phyloP scores from a whole-genome alignment of 2,329 filamentous ascomycete genomes.

The Periconia sp. region DNA sequence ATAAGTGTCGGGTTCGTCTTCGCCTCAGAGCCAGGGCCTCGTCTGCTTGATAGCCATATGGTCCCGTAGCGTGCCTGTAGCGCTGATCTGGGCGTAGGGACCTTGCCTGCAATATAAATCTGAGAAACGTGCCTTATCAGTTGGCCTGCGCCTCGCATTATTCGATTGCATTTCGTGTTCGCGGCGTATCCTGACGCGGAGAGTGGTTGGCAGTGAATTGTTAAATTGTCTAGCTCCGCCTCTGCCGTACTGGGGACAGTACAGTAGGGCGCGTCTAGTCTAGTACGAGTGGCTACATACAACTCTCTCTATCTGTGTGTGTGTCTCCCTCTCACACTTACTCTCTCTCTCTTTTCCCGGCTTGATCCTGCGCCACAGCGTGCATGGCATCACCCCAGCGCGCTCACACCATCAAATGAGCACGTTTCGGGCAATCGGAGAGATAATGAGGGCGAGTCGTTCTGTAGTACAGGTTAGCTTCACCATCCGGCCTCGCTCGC shows the following conservation, averaged over 20 bases:
- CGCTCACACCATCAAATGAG: constrained; percentile 10
- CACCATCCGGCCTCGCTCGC: too few relatives aligned
- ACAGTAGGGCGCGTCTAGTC: neutral
- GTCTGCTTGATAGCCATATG: neutral
- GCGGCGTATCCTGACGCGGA: too few relatives aligned
- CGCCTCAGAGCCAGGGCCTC: neutral
- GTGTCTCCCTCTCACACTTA: too few relatives aligned
- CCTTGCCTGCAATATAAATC: constrained; percentile 34
- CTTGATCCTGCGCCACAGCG: neutral
- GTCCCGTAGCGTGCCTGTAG: constrained; percentile 11
- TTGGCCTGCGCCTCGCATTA: constrained; percentile 24
- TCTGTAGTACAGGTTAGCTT: constrained; percentile 12
- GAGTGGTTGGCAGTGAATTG: constrained; percentile 13
- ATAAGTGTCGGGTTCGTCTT: constrained; percentile 19
- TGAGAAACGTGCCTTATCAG: constrained; percentile 38
- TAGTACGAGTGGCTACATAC: neutral
- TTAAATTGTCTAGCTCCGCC: too few relatives aligned
- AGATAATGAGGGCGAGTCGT: constrained; percentile 15
- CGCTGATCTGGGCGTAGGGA: constrained; percentile 30
- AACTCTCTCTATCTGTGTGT: neutral
- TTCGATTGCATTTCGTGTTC: constrained; percentile 34
- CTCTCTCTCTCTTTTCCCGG: too few relatives aligned
- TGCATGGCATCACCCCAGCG: neutral
- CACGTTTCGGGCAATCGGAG: constrained; percentile 24
- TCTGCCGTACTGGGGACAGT: neutral